Evolutionary conservation across 2,329 filamentous ascomycete species (phyloP), one percentile per base, ranked within the genome.

Genomic region (Claviceps arundinis): DNA sequence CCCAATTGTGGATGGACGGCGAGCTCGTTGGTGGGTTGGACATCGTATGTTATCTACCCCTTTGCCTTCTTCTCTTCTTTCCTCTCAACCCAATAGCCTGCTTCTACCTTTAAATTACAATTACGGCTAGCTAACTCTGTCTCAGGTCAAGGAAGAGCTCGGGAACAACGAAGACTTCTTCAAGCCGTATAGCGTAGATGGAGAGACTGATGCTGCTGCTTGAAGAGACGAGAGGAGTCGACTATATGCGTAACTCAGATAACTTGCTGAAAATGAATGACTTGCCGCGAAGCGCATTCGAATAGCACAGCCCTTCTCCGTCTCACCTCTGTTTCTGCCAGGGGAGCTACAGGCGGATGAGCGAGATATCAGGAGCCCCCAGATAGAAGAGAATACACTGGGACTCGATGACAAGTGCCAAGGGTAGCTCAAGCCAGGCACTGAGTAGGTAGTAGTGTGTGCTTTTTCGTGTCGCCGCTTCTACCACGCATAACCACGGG

Each of bases 21-120:
- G 89, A 96, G 67, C 73, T 98, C 48, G 85, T 97, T 22, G 91
- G 93, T 54, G 93, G 93, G 1, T 71, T 98, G 60, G 93, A 98
- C 68, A 98, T 98, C 70, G 91, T 96, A 74, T 76, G 89, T 74
- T 19, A 13, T 47, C 22, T n/a, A 0, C 16, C 34, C 22, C 7
- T 11, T 19, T 19, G 34, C 9, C n/a, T 8, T 17, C 30, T n/a
- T 19, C n/a, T 8, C 4, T 6, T 13, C 14, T 47, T 14, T 17
- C 5, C 17, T 47, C 17, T 37, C 30, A 37, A 13, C 8, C 30
- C 30, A 34, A 34, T 34, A 34, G 30, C 9, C 46, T 17, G 37
- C 14, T 2, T 38, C 46, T 40, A 34, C 34, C 11, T 24, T 4
- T 34, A 5, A 5, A 24, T 34, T 4, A 34, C 9, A 26, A 9